Evolutionary conservation across 2,329 filamentous ascomycete species (phyloP).

Genomic region (Ophiostoma triangulosporum): DNA sequence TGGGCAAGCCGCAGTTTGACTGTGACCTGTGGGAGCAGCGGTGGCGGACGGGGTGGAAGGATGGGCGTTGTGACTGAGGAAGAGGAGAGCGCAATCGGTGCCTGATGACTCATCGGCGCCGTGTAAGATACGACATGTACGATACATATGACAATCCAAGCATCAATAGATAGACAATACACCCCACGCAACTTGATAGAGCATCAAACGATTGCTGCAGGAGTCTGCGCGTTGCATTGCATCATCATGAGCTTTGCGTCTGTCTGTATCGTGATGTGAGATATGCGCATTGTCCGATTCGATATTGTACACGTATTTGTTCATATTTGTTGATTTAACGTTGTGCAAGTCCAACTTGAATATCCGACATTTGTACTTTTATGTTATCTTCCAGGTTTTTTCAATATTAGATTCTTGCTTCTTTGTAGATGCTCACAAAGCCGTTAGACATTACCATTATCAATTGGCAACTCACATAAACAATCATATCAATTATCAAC

Average conservation of each 20-base stretch:
- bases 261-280: too few species aligned
- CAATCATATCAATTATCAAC: not conserved
- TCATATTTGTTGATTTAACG: too few species aligned
- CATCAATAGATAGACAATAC: not conserved
- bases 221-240: not conserved
- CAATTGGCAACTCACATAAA: too few species aligned
- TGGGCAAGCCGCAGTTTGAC: conserved; percentile 86
- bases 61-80: conserved; percentile 43
- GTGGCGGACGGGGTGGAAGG: conserved; percentile 82
- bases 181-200: not conserved
- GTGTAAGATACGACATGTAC: not conserved
- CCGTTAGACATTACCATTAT: too few species aligned
- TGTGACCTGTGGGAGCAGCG: conserved; percentile 84
- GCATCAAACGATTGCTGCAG: not conserved
- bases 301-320: too few species aligned
- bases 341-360: too few species aligned
- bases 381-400: not conserved
- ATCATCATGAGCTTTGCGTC: not conserved
- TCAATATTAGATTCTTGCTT: too few species aligned
- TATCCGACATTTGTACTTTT: not conserved
- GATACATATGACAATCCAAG: not conserved
- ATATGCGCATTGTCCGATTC: too few species aligned
- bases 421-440: too few species aligned
- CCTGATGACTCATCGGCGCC: too few species aligned
- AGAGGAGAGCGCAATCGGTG: not conserved